Evolutionary conservation across 805 yeast species (phyloP).

Genomic region (Barnettozyma wickerhamii): DNA sequence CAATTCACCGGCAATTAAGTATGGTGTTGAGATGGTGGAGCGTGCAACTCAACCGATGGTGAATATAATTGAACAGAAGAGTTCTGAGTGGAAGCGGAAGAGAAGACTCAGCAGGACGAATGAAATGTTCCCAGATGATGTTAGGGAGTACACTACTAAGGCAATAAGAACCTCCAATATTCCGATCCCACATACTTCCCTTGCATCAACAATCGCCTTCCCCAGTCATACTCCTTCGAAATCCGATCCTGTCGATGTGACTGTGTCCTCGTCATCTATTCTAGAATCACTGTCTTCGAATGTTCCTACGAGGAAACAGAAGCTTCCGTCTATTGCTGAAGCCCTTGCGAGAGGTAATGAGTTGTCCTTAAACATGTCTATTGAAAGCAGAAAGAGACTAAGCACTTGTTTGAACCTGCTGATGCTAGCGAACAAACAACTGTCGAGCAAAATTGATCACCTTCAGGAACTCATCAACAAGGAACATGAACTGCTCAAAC

Average conservation of each 20-base stretch:
- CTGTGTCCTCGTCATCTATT: conserved; percentile 7
- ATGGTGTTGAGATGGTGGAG: conserved; percentile 59
- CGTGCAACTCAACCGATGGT: conserved; percentile 53
- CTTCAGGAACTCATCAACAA: conserved; percentile 55
- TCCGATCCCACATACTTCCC: conserved; percentile 6
- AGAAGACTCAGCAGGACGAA: conserved; percentile 30
- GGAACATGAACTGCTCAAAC: conserved; percentile 30
- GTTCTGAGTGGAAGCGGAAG: conserved; percentile 32
- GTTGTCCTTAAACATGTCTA: conserved; percentile 38
- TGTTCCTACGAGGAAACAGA: conserved; percentile 21
- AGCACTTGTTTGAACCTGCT: conserved; percentile 77
- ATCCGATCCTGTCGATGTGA: neutral
- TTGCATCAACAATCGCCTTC: conserved; percentile 3
- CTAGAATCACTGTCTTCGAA: conserved; percentile 10
- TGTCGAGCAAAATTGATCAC: conserved; percentile 59
- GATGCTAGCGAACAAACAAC: conserved; percentile 74
- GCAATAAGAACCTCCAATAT: conserved; percentile 7
- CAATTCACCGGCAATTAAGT: conserved; percentile 45
- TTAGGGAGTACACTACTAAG: conserved; percentile 7
- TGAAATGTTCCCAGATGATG: conserved; percentile 27
- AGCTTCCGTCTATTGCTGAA: conserved; percentile 33
- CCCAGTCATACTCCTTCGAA: neutral
- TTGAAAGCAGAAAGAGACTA: conserved; percentile 71
- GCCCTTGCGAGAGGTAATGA: conserved; percentile 34
- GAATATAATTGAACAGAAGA: conserved; percentile 38